A percentile compares a stretch with the other conserved stretches of the same genome.
Evolutionary conservation across 2,329 filamentous ascomycete species (phyloP).

Genomic region (Ilyonectria sp.): DNA sequence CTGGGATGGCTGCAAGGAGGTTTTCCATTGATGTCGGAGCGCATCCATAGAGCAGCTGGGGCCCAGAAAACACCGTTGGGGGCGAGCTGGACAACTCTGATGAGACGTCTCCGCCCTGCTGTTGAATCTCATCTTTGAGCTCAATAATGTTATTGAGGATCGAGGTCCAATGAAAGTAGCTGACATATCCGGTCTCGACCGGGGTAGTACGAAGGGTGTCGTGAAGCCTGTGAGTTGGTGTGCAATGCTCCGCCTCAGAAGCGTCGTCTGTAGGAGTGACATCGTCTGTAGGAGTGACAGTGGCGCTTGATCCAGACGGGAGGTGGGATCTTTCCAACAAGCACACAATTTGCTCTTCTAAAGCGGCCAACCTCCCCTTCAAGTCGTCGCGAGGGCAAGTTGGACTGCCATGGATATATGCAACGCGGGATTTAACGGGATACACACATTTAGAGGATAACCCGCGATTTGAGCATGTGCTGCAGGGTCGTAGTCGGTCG

Average conservation of each 20-base stretch:
- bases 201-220: conserved; percentile 10
- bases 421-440: no score
- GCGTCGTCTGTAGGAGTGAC: no score
- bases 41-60: no score
- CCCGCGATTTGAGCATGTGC: conserved; percentile 19
- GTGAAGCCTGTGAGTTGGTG: no score
- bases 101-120: neutral
- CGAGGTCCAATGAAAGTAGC: conserved; percentile 14
- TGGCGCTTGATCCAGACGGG: no score
- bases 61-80: no score
- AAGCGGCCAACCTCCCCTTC: neutral
- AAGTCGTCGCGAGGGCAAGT: neutral
- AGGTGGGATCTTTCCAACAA: conserved; percentile 1
- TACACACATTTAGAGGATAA: conserved; percentile 6
- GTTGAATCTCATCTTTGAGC: conserved; percentile 18
- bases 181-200: conserved; percentile 8
- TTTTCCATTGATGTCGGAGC: conserved; percentile 3
- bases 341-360: conserved; percentile 9
- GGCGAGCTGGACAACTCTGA: neutral
- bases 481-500: conserved; percentile 18
- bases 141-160: conserved; percentile 24
- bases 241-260: no score
- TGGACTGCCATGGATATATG: no score
- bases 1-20: conserved; percentile 7
- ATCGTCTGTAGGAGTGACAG: no score